A percentile compares a stretch with the other conserved stretches of the same genome.
phyloP scores from a whole-genome alignment of 2,329 filamentous ascomycete genomes.

The Diaporthe australafricana region DNA sequence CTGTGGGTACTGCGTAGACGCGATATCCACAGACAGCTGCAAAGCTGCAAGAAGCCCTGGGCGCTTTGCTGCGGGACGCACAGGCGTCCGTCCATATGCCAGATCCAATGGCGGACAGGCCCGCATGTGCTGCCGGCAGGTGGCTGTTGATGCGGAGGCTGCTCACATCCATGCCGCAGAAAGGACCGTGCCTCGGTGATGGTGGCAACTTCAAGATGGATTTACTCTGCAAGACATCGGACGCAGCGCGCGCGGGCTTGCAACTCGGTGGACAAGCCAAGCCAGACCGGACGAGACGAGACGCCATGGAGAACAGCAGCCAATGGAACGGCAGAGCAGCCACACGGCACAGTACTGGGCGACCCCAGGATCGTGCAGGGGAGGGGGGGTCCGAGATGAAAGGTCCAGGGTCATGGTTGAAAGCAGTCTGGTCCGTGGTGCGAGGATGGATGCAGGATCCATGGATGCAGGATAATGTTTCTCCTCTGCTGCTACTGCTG shows the following conservation, averaged over 20 bases:
- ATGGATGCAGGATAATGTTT: constrained; percentile 8
- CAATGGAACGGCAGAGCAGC: background rate
- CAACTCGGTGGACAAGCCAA: constrained; percentile 4
- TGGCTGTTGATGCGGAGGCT: constrained; percentile 21
- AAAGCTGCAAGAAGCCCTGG: constrained; percentile 36
- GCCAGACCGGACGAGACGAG: constrained; percentile 20
- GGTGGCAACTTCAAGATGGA: constrained; percentile 26
- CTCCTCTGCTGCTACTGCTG: background rate
- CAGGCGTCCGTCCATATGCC: constrained; percentile 28
- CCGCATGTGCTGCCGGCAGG: constrained; percentile 34
- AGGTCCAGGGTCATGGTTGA: constrained; percentile 22
- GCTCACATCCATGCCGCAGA: constrained; percentile 15
- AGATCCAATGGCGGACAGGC: constrained; percentile 33
- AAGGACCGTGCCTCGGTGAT: constrained; percentile 13
- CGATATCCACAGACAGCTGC: constrained; percentile 30
- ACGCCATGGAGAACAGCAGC: background rate
- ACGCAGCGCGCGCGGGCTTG: constrained; percentile 25
- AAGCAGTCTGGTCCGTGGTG: background rate
- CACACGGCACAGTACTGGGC: background rate
- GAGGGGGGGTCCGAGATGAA: constrained; percentile 1
- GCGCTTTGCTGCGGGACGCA: constrained; percentile 33
- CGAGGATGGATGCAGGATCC: constrained; percentile 7
- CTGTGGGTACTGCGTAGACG: constrained; percentile 5
- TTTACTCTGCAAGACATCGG: constrained; percentile 29
- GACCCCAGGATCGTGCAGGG: constrained; percentile 18